Base-by-base conservation (phyloP, 345 rosid genomes). In the Arabis hirsuta region DNA sequence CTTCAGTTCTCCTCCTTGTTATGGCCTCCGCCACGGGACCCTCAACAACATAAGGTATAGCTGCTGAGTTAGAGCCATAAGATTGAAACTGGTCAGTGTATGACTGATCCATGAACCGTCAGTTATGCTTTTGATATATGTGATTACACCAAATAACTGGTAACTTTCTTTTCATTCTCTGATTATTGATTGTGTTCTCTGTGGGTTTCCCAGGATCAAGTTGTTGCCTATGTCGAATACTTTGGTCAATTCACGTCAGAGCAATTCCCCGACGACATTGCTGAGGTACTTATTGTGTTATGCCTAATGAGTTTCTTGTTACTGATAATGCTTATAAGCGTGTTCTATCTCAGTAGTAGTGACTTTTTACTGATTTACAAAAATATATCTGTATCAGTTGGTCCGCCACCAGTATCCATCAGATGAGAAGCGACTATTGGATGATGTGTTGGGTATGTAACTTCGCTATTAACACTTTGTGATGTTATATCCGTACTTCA, bases 151-250 rank as follows among this genome's bases (percentile, higher is more conserved):
- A 22, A 22, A 22, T 22, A 22, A 22, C 2, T 22, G 24, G 24
- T 22, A 22, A 22, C 51, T 16, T 16, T 16, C 16, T 16, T 16
- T 16, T 16, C 16, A 16, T 19, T 20, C 6, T 54, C 43, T 52
- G 58, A 16, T 65, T 53, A 20, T 53, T 71, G 24, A 39, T 71
- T 55, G 14, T 73, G 26, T 56, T 73, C 19, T 78, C 9, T 19
- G 46, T 22, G 9, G 31, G 9, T 56, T 68, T 56, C 20, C 13
- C 67, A 94, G 98, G 96, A 79, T 84, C 98, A 94, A 88, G 84
- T 82, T 62, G 85, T 87, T 27, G 98, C 98, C 48, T 94, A 91
- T 77, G 98, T 94, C 12, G 95, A 94, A 79, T 89, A 85, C 81
- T 86, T 94, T 46, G 96, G 91, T 72, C 97, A 94, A 56, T 94